Evolutionary conservation across 2,329 filamentous ascomycete species (phyloP).

Genomic region (Fusarium sp.): DNA sequence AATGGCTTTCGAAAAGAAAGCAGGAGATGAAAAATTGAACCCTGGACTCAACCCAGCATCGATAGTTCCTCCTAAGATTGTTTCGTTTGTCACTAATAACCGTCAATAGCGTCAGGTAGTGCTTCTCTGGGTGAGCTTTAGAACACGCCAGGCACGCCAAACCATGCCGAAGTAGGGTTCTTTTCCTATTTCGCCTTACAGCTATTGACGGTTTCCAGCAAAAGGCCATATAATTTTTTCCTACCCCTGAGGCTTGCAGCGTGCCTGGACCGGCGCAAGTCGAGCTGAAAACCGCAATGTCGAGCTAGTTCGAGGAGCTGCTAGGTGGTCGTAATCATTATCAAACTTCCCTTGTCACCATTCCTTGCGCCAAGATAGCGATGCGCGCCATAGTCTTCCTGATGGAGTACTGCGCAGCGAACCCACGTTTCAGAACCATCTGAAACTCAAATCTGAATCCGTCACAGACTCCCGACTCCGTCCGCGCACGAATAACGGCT

Average conservation of each 20-base stretch:
- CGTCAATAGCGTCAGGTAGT: constrained; percentile 32
- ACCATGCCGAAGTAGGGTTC: constrained; percentile 4
- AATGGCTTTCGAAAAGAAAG: neutral
- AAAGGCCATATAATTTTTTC: neutral
- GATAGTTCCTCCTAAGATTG: constrained; percentile 37
- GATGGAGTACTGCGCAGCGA: constrained; percentile 8
- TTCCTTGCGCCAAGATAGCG: constrained; percentile 6
- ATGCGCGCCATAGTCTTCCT: constrained; percentile 20
- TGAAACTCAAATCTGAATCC: constrained; percentile 30
- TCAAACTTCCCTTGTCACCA: constrained; percentile 2
- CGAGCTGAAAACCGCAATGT: neutral
- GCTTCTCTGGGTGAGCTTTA: constrained; percentile 10
- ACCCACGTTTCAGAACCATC: constrained; percentile 31
- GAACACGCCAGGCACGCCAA: constrained; percentile 10
- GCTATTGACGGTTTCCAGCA: constrained; percentile 2
- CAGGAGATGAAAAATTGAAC: neutral
- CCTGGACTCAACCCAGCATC: constrained; percentile 28
- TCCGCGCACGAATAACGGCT: neutral
- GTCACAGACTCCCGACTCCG: constrained; percentile 24
- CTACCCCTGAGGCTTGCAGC: constrained; percentile 33
- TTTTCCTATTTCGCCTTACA: constrained; percentile 5
- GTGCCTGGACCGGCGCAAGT: neutral
- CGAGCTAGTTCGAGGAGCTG: constrained; percentile 1
- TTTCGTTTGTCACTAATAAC: constrained; percentile 37
- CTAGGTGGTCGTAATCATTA: constrained; percentile 12